phyloP scores from a whole-genome alignment of 1,284 basidiomycete species.

The Fomitopsis pinicola region DNA sequence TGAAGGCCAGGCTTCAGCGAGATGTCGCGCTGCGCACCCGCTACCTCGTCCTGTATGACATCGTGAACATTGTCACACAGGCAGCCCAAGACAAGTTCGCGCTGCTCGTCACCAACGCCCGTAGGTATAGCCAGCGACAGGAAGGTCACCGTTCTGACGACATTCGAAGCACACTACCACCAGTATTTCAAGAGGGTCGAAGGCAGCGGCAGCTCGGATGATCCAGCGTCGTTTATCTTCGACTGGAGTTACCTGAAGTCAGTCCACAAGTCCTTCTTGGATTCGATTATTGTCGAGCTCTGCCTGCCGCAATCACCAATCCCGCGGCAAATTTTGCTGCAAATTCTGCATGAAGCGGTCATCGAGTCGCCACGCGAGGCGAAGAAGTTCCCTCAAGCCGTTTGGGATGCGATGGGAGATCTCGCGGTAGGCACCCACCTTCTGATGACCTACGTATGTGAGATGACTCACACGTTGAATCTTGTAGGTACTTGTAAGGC shows the following conservation, averaged over 20 bases:
- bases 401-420: conserved; percentile 77
- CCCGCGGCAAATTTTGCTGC: conserved; percentile 57
- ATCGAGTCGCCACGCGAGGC: conserved; percentile 67
- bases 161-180: conserved; percentile 53
- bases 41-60: conserved; percentile 62
- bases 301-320: conserved; percentile 65
- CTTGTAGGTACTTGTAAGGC: conserved; percentile 51
- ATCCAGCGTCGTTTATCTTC: conserved; percentile 46
- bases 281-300: conserved; percentile 75
- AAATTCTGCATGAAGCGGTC: conserved; percentile 62
- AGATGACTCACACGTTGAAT: not conserved
- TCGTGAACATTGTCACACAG: conserved; percentile 53
- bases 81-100: conserved; percentile 60
- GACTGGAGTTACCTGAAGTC: conserved; percentile 55
- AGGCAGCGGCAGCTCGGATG: conserved; percentile 32
- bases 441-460: not conserved
- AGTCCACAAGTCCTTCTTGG: conserved; percentile 69
- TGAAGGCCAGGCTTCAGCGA: conserved; percentile 46
- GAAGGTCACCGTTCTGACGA: not conserved
- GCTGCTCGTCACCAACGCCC: conserved; percentile 56
- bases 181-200: conserved; percentile 56
- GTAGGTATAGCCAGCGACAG: conserved; percentile 35
- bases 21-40: conserved; percentile 46
- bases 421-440: conserved; percentile 49
- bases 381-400: conserved; percentile 65